Evolutionary conservation across 345 rosid species (phyloP).

Genomic region (Salix purpurea): DNA sequence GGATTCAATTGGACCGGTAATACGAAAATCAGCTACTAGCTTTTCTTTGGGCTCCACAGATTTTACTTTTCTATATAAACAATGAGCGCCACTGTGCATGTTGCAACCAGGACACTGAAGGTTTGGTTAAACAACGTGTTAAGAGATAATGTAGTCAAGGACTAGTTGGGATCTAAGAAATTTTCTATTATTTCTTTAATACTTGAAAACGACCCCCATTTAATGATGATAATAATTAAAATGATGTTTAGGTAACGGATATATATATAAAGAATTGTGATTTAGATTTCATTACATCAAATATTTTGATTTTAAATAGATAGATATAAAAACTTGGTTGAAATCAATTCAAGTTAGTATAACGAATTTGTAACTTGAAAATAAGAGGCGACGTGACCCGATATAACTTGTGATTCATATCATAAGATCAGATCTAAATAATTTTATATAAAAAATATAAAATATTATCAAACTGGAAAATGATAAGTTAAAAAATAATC

Average conservation of each 20-base stretch:
- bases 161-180: background rate
- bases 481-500: too few relatives aligned
- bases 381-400: fast-evolving
- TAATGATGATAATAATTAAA: too few relatives aligned
- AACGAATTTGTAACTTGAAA: fast-evolving
- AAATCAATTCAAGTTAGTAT: too few relatives aligned
- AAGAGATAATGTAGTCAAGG: background rate
- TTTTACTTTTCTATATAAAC: background rate
- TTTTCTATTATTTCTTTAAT: background rate
- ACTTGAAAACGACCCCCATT: too few relatives aligned
- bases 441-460: fast-evolving
- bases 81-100: background rate
- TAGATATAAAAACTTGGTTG: too few relatives aligned
- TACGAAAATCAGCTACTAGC: background rate
- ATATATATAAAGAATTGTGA: too few relatives aligned
- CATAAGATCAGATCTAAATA: fast-evolving
- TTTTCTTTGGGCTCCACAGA: background rate
- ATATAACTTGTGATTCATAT: fast-evolving
- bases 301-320: too few relatives aligned
- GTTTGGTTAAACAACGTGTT: background rate
- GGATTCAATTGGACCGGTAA: background rate
- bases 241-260: too few relatives aligned
- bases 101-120: background rate
- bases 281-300: too few relatives aligned
- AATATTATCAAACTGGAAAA: too few relatives aligned